phyloP scores from a whole-genome alignment of 1,139 yeast species.

The Kodamaea arcana region DNA sequence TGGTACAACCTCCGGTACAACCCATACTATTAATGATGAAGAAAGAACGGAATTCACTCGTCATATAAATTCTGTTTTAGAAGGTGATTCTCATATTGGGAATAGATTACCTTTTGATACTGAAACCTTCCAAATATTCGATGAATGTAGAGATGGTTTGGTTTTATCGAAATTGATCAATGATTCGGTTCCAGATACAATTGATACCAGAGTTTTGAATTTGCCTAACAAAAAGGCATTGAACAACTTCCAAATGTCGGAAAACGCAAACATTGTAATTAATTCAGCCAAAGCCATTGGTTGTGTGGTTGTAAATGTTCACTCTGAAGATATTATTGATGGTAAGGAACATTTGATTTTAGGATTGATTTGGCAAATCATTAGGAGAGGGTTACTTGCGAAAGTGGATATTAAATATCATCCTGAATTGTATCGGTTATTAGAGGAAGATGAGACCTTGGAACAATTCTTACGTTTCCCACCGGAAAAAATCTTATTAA shows the following conservation, averaged over 20 bases:
- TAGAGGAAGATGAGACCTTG: conserved; percentile 94
- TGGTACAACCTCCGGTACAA: conserved; percentile 79
- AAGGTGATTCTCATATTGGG: conserved; percentile 89
- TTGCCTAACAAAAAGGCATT: conserved; percentile 78
- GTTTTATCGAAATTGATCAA: conserved; percentile 90
- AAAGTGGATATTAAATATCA: conserved; percentile 95
- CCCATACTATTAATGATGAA: conserved; percentile 96
- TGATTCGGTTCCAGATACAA: conserved; percentile 97
- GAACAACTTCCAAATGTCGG: conserved; percentile 93
- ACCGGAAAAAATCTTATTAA: conserved; percentile 92
- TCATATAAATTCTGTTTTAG: conserved; percentile 86
- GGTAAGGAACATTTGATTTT: conserved; percentile 94
- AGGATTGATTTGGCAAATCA: conserved; percentile 97
- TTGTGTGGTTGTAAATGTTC: conserved; percentile 95
- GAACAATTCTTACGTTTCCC: conserved; percentile 95
- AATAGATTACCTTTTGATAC: conserved; percentile 86
- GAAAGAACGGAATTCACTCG: conserved; percentile 94
- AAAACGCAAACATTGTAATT: conserved; percentile 94
- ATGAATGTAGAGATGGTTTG: conserved; percentile 94
- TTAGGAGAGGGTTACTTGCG: conserved; percentile 88
- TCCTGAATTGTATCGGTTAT: conserved; percentile 90
- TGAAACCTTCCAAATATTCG: conserved; percentile 91
- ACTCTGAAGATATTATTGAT: conserved; percentile 93
- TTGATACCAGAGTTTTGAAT: conserved; percentile 95
- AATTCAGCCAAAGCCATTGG: conserved; percentile 99